Evolutionary conservation across 352 stramenopile genomes (phyloP), one percentile per base, ranked within the genome.

Genomic region (Pythium aristosporum): DNA sequence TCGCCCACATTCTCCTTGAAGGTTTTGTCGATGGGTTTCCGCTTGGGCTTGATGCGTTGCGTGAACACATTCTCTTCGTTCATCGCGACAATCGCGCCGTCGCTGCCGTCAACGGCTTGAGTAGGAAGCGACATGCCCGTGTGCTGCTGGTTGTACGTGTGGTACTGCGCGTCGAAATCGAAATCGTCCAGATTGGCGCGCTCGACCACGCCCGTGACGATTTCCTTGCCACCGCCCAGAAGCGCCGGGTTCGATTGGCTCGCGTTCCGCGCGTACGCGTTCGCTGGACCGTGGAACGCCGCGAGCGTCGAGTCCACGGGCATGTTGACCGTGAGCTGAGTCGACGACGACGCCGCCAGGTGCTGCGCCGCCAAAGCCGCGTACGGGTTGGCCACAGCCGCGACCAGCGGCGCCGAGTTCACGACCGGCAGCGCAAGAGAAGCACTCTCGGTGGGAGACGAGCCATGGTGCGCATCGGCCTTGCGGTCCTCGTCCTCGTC

Each of bases 161-260:
- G 82, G 57, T 94, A 94, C 59, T 90, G 82, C 39, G 85, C 71
- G 43, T 92, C 83, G 54, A 94, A 94, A 73, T 76, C 89, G 52
- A 90, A 80, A 57, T 89, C 76, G 39, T 92, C 83, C 57, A 94
- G 76, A 23, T 81, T 69, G 0, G 83, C 68, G n/a, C 67, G 61
- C 63, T 94, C 85, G 30, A 92, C 84, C 36, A 92, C 72, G 28
- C 85, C 85, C 46, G 85, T 94, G 32, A 90, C 82, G 25, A 90
- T 74, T 58, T 92, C 77, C 55, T 88, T 90, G 59, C 82, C 85
- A 28, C 74, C 77, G 15, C 82, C 85, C 0, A 76, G 60, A 20
- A 75, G 71, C 55, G 82, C 46, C 11, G 74, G 69, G 23, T 76
- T 82, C 53, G 65, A 72, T 54, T 63, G 66, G 42, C 21, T 54